These are phyloP conservation scores for Haberlea rhodopensis DNA, from an alignment of 257 asterid species.

Conservation along the genomic window DNA sequence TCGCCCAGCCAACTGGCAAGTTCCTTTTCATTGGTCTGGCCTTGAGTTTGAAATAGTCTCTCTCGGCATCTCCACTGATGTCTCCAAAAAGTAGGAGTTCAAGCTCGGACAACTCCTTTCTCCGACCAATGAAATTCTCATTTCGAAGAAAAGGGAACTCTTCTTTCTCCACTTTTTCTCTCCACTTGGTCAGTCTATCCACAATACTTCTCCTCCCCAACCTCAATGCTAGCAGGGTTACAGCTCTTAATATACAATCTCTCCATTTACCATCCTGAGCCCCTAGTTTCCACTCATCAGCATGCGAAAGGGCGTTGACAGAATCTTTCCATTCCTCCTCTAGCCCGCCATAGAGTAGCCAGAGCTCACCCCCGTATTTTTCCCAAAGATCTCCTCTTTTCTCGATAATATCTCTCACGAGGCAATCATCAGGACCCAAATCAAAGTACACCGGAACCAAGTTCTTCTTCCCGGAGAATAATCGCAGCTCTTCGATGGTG, in stretches of 20 bases:
- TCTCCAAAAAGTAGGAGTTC: constrained; percentile 88
- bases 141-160: constrained; percentile 78
- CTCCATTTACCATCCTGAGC: constrained; percentile 91
- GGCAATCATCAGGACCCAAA: constrained; percentile 85
- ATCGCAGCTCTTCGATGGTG: constrained; percentile 79
- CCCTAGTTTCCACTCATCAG: constrained; percentile 96
- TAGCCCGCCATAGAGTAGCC: constrained; percentile 83
- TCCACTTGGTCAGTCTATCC: constrained; percentile 72
- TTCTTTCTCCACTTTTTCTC: constrained; percentile 74
- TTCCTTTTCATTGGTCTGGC: constrained; percentile 66
- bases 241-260: constrained; percentile 80
- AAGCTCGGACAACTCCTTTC: constrained; percentile 68
- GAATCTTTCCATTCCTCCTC: constrained; percentile 97
- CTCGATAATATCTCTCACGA: constrained; percentile 82
- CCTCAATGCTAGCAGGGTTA: constrained; percentile 80
- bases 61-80: constrained; percentile 62
- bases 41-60: constrained; percentile 73
- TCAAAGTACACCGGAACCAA: constrained; percentile 89
- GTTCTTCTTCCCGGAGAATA: constrained; percentile 88
- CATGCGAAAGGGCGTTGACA: constrained; percentile 62
- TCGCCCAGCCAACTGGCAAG: constrained; percentile 68
- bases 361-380: constrained; percentile 86
- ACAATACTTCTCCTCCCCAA: constrained; percentile 89
- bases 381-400: constrained; percentile 95
- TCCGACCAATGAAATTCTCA: constrained; percentile 76